These are phyloP conservation scores for Apophysomyces elegans DNA, from an alignment of 371 early-diverging fungal genomes.

Conservation along the genomic window DNA sequence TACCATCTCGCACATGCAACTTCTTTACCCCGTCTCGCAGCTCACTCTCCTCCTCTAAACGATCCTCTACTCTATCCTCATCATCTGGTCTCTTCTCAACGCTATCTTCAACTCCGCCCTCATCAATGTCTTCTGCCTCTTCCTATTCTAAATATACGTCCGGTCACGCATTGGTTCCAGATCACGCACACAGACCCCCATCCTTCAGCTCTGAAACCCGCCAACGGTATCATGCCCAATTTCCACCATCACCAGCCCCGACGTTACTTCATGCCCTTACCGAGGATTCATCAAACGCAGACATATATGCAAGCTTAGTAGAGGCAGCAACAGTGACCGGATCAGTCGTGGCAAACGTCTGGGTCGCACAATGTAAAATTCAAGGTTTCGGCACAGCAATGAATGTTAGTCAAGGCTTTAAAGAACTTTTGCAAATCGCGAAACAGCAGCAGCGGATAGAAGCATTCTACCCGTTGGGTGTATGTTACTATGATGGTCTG, in stretches of 20 bases:
- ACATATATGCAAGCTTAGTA: not conserved
- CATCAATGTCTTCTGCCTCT: slow-evolving; percentile 9
- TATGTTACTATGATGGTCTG: slow-evolving; percentile 16
- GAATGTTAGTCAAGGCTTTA: slow-evolving; percentile 5
- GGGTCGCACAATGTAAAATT: slow-evolving; percentile 6
- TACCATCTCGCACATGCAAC: not conserved
- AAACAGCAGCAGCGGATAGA: not conserved
- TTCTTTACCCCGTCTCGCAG: not conserved
- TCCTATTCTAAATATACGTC: slow-evolving; percentile 8
- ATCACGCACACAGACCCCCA: slow-evolving; percentile 6
- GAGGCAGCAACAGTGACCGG: not conserved
- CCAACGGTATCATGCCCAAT: slow-evolving; percentile 1
- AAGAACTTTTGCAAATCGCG: not conserved
- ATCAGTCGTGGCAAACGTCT: not conserved
- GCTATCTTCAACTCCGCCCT: slow-evolving; percentile 9
- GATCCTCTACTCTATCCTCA: not conserved
- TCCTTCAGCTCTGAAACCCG: slow-evolving; percentile 5
- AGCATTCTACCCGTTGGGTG: slow-evolving; percentile 14
- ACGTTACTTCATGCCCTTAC: not conserved
- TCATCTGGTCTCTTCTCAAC: slow-evolving; percentile 7
- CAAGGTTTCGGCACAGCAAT: slow-evolving; percentile 5
- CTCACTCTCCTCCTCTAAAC: not conserved
- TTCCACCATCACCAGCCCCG: not conserved
- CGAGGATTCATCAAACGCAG: not conserved
- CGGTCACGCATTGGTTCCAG: slow-evolving; percentile 11